phyloP scores from a whole-genome alignment of 495 filamentous ascomycete species.

The Hypoxylon subgilvum region DNA sequence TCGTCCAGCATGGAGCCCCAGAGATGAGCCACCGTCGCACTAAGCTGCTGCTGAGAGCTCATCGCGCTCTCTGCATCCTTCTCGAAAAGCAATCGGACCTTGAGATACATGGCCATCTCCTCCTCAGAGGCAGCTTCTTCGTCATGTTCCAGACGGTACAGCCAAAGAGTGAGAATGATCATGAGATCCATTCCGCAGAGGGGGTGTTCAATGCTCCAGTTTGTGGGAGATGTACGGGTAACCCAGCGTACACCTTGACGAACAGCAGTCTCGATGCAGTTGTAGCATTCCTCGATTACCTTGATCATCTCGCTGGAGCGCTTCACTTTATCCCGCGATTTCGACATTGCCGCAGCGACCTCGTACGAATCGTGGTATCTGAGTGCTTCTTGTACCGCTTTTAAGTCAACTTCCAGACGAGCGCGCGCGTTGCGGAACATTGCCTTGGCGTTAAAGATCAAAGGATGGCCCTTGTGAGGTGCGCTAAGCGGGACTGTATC shows the following conservation, averaged over 20 bases:
- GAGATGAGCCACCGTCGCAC: conserved; percentile 88
- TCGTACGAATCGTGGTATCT: conserved; percentile 97
- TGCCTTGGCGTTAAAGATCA: conserved; percentile 99
- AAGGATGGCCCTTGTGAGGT: conserved; percentile 94
- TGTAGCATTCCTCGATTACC: conserved; percentile 96
- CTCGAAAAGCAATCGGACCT: conserved; percentile 89
- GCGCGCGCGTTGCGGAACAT: conserved; percentile 94
- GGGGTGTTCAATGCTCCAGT: conserved; percentile 99
- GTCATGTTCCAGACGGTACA: conserved; percentile 98
- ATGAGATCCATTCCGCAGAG: conserved; percentile 96
- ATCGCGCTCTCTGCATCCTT: conserved; percentile 81
- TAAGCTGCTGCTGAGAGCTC: conserved; percentile 76
- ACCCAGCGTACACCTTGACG: conserved; percentile 97
- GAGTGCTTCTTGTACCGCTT: conserved; percentile 92
- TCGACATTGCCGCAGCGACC: conserved; percentile 94
- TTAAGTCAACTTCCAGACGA: conserved; percentile 91
- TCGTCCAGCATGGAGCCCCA: conserved; percentile 99
- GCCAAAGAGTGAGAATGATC: conserved; percentile 97
- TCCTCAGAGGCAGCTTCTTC: conserved; percentile 91
- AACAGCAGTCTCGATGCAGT: conserved; percentile 96
- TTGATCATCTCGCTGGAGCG: conserved; percentile 97
- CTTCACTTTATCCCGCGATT: conserved; percentile 88
- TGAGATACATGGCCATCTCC: conserved; percentile 92
- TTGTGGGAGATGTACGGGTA: conserved; percentile 91
- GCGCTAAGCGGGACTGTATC: conserved; percentile 90